Conservation (phyloP, 768 basidiomycete genomes). For the Suillus spraguei region DNA sequence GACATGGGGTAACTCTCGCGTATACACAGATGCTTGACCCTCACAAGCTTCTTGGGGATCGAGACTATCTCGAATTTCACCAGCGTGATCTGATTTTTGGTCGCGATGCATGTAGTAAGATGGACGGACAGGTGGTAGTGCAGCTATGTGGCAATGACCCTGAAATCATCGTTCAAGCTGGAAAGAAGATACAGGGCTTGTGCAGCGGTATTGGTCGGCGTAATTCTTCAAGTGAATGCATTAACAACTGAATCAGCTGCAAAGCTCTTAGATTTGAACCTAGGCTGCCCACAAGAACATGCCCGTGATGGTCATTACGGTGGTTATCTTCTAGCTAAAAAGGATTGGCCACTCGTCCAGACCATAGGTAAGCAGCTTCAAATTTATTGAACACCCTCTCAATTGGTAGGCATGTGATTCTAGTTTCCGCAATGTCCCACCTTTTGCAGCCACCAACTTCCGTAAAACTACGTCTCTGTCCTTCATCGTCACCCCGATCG, state of each 20-base stretch:
- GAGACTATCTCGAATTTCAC: slow-evolving; percentile 65
- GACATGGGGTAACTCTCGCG: slow-evolving; percentile 64
- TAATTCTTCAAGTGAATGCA: slow-evolving; percentile 3
- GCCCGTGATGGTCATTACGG: slow-evolving; percentile 71
- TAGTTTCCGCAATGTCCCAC: slow-evolving; percentile 66
- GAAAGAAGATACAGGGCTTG: slow-evolving; percentile 54
- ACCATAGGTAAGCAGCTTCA: slow-evolving; percentile 51
- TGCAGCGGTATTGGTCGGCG: slow-evolving; percentile 73
- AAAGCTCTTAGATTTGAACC: slow-evolving; percentile 63
- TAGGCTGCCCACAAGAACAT: slow-evolving; percentile 77
- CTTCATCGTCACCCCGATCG: slow-evolving; percentile 41
- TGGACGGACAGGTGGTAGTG: slow-evolving; percentile 55
- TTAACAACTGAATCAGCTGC: slow-evolving; percentile 9
- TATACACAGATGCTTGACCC: slow-evolving; percentile 82
- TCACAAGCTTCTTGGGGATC: slow-evolving; percentile 60
- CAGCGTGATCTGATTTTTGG: slow-evolving; percentile 50
- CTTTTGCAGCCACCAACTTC: slow-evolving; percentile 68
- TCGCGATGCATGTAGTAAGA: neutral
- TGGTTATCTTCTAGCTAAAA: slow-evolving; percentile 72
- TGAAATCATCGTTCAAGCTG: slow-evolving; percentile 60
- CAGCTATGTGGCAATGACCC: slow-evolving; percentile 77
- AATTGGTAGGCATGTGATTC: neutral
- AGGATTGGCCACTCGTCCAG: slow-evolving; percentile 72
- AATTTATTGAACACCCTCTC: neutral
- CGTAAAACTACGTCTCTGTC: slow-evolving; percentile 62